phyloP scores from a whole-genome alignment of 495 filamentous ascomycete species.

The Pseudoneurospora amorphoporcata region DNA sequence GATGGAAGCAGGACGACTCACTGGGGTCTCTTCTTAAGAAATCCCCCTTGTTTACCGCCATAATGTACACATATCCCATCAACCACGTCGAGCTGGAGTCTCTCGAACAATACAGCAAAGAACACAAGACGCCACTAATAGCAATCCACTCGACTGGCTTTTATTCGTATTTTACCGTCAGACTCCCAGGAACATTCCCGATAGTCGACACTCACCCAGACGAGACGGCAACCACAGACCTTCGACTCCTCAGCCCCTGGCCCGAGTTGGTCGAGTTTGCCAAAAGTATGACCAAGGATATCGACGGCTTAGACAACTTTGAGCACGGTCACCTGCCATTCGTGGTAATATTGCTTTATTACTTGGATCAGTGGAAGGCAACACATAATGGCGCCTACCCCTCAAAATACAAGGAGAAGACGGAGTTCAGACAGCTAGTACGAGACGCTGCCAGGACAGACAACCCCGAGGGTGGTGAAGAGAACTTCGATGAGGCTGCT shows the following conservation, averaged over 20 bases:
- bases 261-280: conserved; percentile 62
- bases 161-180: conserved; percentile 71
- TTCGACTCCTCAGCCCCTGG: conserved; percentile 83
- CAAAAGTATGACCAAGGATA: conserved; percentile 46
- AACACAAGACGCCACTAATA: conserved; percentile 62
- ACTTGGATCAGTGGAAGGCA: conserved; percentile 73
- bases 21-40: conserved; percentile 31
- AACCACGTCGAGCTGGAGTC: conserved; percentile 44
- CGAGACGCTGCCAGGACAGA: conserved; percentile 53
- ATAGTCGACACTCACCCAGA: conserved; percentile 97
- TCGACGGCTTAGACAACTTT: conserved; percentile 63
- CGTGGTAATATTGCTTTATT: conserved; percentile 72
- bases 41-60: conserved; percentile 54
- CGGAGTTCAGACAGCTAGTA: conserved; percentile 63
- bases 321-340: conserved; percentile 93
- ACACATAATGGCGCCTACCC: conserved; percentile 61
- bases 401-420: conserved; percentile 74
- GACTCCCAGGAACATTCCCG: conserved; percentile 68
- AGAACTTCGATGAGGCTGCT: conserved; percentile 93
- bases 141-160: conserved; percentile 83
- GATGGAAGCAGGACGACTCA: neutral
- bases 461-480: conserved; percentile 81
- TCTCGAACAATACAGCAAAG: conserved; percentile 46
- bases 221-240: conserved; percentile 70
- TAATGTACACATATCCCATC: conserved; percentile 66